A percentile compares a stretch with the other conserved stretches of the same genome.
Conservation (phyloP, 768 basidiomycete species). For the Panaeolus papilionaceus region DNA sequence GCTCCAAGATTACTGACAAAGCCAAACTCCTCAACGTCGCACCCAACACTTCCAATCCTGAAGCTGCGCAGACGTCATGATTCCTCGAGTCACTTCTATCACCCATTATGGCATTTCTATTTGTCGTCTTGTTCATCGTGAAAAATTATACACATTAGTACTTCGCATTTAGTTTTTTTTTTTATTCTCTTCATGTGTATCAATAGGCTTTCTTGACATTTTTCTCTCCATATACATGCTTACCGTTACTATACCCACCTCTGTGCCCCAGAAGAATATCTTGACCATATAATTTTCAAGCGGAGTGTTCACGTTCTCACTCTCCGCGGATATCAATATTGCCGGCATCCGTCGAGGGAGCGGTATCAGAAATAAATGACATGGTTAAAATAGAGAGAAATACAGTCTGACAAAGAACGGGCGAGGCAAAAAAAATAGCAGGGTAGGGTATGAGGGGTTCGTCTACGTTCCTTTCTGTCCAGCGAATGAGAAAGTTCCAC, state of each 20-base stretch:
- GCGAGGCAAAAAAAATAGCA: conserved; percentile 14
- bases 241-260: not conserved
- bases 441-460: conserved; percentile 1
- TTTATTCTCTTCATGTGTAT: conserved; percentile 36
- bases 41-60: not conserved
- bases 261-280: not conserved
- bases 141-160: conserved; percentile 28
- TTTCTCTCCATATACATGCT: conserved; percentile 19
- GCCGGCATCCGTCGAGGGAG: not conserved
- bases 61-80: conserved; percentile 1
- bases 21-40: conserved; percentile 75
- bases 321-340: not conserved
- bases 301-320: not conserved
- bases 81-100: conserved; percentile 26
- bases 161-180: conserved; percentile 23
- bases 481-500: conserved; percentile 81
- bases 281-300: not conserved
- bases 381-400: not conserved
- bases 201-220: conserved; percentile 37
- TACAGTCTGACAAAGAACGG: conserved; percentile 7
- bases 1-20: conserved; percentile 52
- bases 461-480: conserved; percentile 54
- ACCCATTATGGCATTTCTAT: conserved; percentile 12
- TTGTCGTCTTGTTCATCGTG: conserved; percentile 17
- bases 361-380: not conserved